Evolutionary conservation across 192 early-diverging fungal genomes (phyloP), one percentile per base, ranked within the genome.

Genomic region (Glomus cerebriforme): DNA sequence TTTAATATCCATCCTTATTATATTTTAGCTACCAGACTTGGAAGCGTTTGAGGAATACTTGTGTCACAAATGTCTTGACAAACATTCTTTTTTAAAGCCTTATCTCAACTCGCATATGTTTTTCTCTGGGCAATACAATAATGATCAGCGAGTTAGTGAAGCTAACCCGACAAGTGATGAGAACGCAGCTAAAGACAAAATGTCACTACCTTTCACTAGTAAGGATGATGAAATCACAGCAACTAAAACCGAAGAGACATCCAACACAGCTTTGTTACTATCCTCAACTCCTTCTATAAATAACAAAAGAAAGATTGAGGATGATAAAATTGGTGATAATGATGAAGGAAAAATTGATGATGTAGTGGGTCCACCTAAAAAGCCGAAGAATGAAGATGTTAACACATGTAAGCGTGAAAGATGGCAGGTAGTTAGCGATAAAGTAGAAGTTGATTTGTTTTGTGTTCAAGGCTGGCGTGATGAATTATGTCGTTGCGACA

Each of bases 391-490:
- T 63, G 86, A 71, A 75, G 49, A 59, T 12, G 24, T 15, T 24
- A 26, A 26, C 13, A 35, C 7, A 29, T 77, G 75, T 43, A 63
- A 66, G n/a, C 75, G 79, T 82, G 39, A 74, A 66, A n/a, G 77
- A 84, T 75, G 47, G 26, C 31, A 24, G 17, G 8, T 47, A 24
- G 35, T 77, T 7, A 43, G 22, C 27, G 64, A 82, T 24, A 85
- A 90, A 59, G 81, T 81, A 31, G 73, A 85, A 19, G 73, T 90
- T 29, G 92, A 92, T 75, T 73, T 96, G 68, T 95, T 94, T 81
- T 86, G 92, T 71, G 80, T 80, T 12, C 88, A 92, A 35, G 93
- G 90, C 35, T 95, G 95, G 94, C 89, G 90, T n/a, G 82, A 87
- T 24, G 84, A 88, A 15, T 79, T 96, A 37, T 97, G 95, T 77